phyloP scores from a whole-genome alignment of 2,329 filamentous ascomycete species.

The Fusarium cyanostomum region DNA sequence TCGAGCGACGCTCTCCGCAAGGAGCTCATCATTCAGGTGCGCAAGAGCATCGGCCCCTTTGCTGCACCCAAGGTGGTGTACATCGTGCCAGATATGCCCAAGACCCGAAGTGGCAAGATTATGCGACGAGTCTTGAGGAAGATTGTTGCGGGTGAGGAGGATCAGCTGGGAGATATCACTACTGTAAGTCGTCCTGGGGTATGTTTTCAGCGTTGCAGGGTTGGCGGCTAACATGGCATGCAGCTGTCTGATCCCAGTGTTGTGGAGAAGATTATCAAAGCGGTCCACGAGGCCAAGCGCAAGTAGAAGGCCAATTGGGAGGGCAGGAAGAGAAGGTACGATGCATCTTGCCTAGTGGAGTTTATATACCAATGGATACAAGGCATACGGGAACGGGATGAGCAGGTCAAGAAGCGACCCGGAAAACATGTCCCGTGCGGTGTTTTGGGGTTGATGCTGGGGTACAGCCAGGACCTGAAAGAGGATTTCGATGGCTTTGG shows the following conservation, averaged over 20 bases:
- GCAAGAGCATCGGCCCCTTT: constrained; percentile 97
- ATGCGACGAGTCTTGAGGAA: constrained; percentile 97
- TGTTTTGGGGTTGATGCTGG: constrained; percentile 41
- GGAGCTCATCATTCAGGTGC: constrained; percentile 92
- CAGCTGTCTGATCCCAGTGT: constrained; percentile 90
- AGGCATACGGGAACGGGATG: constrained; percentile 30
- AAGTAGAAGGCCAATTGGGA: constrained; percentile 51
- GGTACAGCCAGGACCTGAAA: constrained; percentile 35
- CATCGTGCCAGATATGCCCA: constrained; percentile 91
- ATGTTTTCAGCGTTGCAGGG: background rate
- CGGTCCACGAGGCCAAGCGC: constrained; percentile 72
- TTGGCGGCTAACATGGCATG: constrained; percentile 29
- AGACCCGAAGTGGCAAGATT: constrained; percentile 98
- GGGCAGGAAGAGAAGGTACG: constrained; percentile 2
- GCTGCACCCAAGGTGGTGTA: constrained; percentile 94
- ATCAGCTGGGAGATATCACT: constrained; percentile 91
- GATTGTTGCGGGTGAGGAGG: constrained; percentile 96
- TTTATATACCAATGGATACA: constrained; percentile 43
- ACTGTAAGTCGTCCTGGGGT: constrained; percentile 71
- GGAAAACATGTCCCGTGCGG: constrained; percentile 31
- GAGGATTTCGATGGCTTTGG: constrained; percentile 31
- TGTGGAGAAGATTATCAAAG: constrained; percentile 87
- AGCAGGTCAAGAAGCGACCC: constrained; percentile 19
- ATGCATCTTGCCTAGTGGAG: constrained; percentile 36
- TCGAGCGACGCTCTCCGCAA: constrained; percentile 84